phyloP scores from a whole-genome alignment of 139 green algal species.

The Picochlorum costavermella region DNA sequence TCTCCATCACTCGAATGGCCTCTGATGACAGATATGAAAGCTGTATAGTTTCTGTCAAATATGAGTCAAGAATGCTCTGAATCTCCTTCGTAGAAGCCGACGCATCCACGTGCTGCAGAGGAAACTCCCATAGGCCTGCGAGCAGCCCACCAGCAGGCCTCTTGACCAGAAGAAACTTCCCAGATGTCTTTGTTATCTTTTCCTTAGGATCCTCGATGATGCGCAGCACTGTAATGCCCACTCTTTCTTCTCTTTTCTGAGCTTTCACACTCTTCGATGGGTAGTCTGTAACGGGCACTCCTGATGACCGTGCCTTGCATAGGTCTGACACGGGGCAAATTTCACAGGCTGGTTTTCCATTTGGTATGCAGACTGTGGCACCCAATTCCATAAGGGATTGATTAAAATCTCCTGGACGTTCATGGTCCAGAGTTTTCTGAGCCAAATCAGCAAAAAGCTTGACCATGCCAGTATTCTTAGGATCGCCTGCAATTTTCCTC shows the following conservation, averaged over 20 bases:
- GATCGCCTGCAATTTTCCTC: slow-evolving; percentile 25
- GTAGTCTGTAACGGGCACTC: slow-evolving; percentile 36
- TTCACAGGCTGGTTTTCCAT: slow-evolving; percentile 50
- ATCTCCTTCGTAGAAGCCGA: neutral
- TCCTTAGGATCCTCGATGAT: slow-evolving; percentile 4
- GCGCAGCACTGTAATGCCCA: slow-evolving; percentile 47
- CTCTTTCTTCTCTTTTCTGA: slow-evolving; percentile 37
- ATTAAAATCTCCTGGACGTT: slow-evolving; percentile 85
- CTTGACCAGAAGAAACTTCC: slow-evolving; percentile 48
- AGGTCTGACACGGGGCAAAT: slow-evolving; percentile 51
- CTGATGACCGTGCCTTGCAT: slow-evolving; percentile 38
- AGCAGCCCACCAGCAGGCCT: slow-evolving; percentile 49
- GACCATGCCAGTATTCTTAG: slow-evolving; percentile 7
- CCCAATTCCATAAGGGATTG: slow-evolving; percentile 98
- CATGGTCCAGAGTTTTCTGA: slow-evolving; percentile 47
- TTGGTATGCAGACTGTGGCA: slow-evolving; percentile 72
- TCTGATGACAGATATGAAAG: neutral
- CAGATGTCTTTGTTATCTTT: neutral
- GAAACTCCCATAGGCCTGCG: slow-evolving; percentile 68
- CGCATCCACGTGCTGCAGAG: slow-evolving; percentile 18
- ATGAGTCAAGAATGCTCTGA: neutral
- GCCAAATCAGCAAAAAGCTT: slow-evolving; percentile 43
- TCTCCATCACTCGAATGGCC: slow-evolving; percentile 17
- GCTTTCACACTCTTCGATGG: slow-evolving; percentile 47
- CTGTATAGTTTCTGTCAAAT: neutral